Evolutionary conservation across 2,329 filamentous ascomycete species (phyloP).

Genomic region (Madurella fahalii): DNA sequence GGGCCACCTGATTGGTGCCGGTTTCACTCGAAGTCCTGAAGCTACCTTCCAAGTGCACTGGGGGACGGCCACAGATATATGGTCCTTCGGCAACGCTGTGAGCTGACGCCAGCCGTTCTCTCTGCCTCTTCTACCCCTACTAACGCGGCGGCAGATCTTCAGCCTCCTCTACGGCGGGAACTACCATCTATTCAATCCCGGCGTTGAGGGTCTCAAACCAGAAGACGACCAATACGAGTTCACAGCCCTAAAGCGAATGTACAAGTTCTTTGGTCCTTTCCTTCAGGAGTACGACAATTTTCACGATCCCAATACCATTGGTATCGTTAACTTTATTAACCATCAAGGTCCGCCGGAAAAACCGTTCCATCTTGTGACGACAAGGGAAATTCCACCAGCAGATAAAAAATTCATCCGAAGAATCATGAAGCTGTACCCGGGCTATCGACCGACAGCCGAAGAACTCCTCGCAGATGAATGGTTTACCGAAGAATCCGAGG

Average conservation of each 20-base stretch:
- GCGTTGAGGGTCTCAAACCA: background rate
- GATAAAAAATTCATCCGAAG: conserved; percentile 25
- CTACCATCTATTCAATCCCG: conserved; percentile 3
- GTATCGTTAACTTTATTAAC: conserved; percentile 2
- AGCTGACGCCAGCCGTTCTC: background rate
- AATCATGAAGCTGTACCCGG: conserved; percentile 21
- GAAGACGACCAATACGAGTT: conserved; percentile 21
- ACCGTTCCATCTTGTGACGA: conserved; percentile 20
- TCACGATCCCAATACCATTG: conserved; percentile 14
- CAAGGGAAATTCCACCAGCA: conserved; percentile 20
- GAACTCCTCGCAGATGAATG: conserved; percentile 25
- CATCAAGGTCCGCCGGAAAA: conserved; percentile 16
- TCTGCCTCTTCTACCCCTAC: background rate
- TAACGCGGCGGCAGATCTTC: conserved; percentile 9
- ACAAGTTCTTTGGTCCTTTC: conserved; percentile 25
- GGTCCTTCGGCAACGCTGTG: conserved; percentile 26
- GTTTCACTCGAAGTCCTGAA: conserved; percentile 25
- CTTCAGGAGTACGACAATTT: conserved; percentile 18
- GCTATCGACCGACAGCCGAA: conserved; percentile 20
- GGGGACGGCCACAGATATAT: conserved; percentile 25
- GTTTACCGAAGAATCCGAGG: conserved; percentile 25
- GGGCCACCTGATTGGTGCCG: conserved; percentile 22
- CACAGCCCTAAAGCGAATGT: conserved; percentile 23
- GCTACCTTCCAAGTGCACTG: conserved; percentile 21
- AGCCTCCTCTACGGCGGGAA: conserved; percentile 24